Percentiles rank a stretch among this genome's conserved stretches.
Conservation (phyloP, 306 rosid genomes). For the Prunus mongolica region DNA sequence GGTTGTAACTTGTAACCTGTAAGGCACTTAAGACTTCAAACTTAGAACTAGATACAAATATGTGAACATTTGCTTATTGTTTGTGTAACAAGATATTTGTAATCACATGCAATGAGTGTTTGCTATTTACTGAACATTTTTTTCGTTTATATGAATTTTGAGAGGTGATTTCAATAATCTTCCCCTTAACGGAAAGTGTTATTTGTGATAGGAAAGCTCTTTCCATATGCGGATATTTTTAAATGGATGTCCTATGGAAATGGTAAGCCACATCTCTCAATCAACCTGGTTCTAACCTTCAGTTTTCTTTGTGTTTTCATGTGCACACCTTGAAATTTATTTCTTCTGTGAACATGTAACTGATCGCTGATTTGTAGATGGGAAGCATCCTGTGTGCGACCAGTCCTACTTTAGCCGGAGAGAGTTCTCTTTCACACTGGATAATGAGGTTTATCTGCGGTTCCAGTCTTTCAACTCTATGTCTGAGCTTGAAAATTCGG, state of each 20-base stretch:
- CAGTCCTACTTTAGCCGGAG: constrained; percentile 67
- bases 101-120: no score
- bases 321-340: neutral
- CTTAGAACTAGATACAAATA: neutral
- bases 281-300: neutral
- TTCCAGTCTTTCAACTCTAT: constrained; percentile 64
- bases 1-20: neutral
- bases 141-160: neutral
- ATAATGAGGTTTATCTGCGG: constrained; percentile 67
- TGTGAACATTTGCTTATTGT: neutral
- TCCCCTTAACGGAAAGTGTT: neutral
- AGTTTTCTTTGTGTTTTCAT: neutral
- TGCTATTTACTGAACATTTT: neutral
- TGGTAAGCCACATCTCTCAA: constrained; percentile 37
- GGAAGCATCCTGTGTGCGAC: constrained; percentile 90
- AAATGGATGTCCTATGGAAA: constrained; percentile 87
- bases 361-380: constrained; percentile 50
- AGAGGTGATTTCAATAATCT: neutral
- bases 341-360: neutral
- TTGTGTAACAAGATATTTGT: neutral
- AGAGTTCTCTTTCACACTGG: constrained; percentile 77
- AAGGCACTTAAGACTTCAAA: neutral
- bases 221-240: constrained; percentile 65
- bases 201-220: constrained; percentile 62
- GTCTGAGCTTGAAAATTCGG: constrained; percentile 60